Percentiles rank a stretch among this genome's conserved stretches.
Conservation (phyloP, 1,284 basidiomycete genomes). For the Leccinum solheimii region DNA sequence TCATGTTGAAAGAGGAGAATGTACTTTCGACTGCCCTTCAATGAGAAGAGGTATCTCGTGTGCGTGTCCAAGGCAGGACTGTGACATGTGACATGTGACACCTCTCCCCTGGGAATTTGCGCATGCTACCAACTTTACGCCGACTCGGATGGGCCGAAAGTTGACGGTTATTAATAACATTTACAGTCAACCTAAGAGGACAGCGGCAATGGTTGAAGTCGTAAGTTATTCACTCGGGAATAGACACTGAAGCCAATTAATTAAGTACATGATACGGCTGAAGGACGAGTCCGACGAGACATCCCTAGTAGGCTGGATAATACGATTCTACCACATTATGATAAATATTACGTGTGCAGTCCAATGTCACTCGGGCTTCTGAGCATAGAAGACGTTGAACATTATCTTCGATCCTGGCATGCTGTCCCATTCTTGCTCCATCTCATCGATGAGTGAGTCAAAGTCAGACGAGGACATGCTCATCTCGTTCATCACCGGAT, state of each 20-base stretch:
- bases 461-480: background rate
- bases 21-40: background rate
- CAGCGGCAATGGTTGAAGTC: no score
- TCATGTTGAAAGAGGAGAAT: background rate
- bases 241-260: background rate
- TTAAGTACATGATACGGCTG: background rate
- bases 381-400: conserved; percentile 5
- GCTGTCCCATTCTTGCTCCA: conserved; percentile 5
- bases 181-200: no score
- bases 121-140: background rate
- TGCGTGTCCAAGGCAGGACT: background rate
- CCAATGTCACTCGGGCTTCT: background rate
- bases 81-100: background rate
- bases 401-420: conserved; percentile 3
- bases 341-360: background rate
- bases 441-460: conserved; percentile 4
- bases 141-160: background rate
- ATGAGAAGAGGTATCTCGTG: background rate
- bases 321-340: background rate
- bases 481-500: conserved; percentile 5
- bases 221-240: background rate
- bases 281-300: background rate
- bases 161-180: background rate
- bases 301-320: background rate
- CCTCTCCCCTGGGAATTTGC: background rate